Percentiles rank a stretch among this genome's conserved stretches.
phyloP scores from a whole-genome alignment of 495 filamentous ascomycete species.

The Podospora comata region DNA sequence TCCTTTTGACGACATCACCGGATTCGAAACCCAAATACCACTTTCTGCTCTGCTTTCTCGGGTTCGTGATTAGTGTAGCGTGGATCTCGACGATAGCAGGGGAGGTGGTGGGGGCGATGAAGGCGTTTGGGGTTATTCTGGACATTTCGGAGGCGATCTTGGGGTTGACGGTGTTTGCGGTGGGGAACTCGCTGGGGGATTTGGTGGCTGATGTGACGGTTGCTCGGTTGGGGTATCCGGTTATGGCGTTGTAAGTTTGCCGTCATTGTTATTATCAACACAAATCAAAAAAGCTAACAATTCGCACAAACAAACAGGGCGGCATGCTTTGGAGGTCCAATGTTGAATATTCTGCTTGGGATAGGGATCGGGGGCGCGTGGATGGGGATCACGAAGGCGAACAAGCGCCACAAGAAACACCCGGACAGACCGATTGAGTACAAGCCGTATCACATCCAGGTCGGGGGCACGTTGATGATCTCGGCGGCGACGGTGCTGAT shows the following conservation, averaged over 20 bases:
- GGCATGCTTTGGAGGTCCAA: conserved; percentile 94
- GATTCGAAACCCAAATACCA: conserved; percentile 62
- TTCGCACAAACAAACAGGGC: conserved; percentile 37
- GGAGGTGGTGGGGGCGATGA: conserved; percentile 93
- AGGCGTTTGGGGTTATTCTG: conserved; percentile 88
- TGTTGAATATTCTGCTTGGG: conserved; percentile 95
- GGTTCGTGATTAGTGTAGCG: conserved; percentile 86
- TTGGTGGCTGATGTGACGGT: conserved; percentile 94
- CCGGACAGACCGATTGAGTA: conserved; percentile 51
- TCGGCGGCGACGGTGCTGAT: conserved; percentile 75
- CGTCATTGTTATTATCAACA: no score
- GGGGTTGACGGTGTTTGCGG: conserved; percentile 93
- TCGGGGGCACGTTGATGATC: conserved; percentile 79
- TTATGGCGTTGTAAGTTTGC: conserved; percentile 75
- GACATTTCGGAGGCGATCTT: conserved; percentile 94
- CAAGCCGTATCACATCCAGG: conserved; percentile 72
- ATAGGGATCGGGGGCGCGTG: conserved; percentile 86
- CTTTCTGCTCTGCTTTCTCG: conserved; percentile 75
- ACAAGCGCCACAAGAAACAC: conserved; percentile 54
- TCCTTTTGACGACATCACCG: conserved; percentile 62
- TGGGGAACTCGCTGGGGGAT: conserved; percentile 93
- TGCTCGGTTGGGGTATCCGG: conserved; percentile 86
- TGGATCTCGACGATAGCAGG: conserved; percentile 97
- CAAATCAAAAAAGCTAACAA: conserved; percentile 10
- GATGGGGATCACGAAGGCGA: conserved; percentile 65